Base-by-base conservation (phyloP, 108 stramenopile genomes). In the Asterionellopsis glacialis region DNA sequence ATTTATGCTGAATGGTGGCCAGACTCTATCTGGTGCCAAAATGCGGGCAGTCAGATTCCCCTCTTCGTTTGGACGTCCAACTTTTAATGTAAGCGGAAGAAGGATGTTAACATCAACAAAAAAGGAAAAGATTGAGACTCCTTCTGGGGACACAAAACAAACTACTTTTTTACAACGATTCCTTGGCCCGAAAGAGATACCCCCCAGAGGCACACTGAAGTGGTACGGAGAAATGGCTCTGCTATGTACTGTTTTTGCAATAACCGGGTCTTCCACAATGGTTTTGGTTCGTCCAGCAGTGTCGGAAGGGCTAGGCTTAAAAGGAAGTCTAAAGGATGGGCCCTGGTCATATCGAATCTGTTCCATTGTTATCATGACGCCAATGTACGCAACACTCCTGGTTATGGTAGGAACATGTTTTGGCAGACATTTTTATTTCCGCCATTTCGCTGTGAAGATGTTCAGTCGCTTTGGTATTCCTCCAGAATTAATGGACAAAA, bases 361-460 rank as follows among this genome's bases (percentile, higher is more conserved):
- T 53, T 83, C 85, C 52, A 41, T 93, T 41, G 83, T 93, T 26
- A 76, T 94, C 55, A 94, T 94, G 89, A 86, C 85, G 27, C 93
- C 93, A 19, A 65, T 94, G 45, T 94, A 94, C 64, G 75, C 89
- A 0, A 68, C 80, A 0, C 63, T 93, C 1, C 61, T 93, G 13
- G 84, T 89, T 6, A 13, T 69, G 26, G 84, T 93, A 14, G 91
- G 91, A 12, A 94, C 93, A 10, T 53, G 85, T 0, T 90, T 88
- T 75, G 89, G 93, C 14, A 55, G 93, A 45, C 93, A 94, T 63
- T 71, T 71, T 26, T 94, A 94, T 52, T 94, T 94, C 59, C 74
- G 85, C 21, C 85, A 87, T 61, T 94, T 94, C 72, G 78, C 83
- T 27, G 93, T 94, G 45, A 91, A 85, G 67, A 94, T 94, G 84